phyloP scores from a whole-genome alignment of 371 early-diverging fungal genomes.

The Apophysomyces variabilis region DNA sequence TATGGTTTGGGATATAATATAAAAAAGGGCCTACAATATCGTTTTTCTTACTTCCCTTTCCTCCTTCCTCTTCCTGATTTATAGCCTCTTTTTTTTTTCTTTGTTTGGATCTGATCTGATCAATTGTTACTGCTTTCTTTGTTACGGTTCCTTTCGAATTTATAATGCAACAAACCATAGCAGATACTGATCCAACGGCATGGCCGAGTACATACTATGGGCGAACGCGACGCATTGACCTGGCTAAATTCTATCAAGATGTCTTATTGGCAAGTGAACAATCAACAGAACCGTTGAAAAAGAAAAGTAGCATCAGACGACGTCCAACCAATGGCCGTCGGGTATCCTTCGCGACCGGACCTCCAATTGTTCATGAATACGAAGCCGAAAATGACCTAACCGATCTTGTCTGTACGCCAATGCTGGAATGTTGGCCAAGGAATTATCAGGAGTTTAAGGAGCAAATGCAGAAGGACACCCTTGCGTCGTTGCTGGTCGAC shows the following conservation, averaged over 20 bases:
- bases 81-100: neutral
- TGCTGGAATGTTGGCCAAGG: constrained; percentile 6
- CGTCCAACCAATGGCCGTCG: constrained; percentile 17
- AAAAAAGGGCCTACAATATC: neutral
- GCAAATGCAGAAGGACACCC: neutral
- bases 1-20: neutral
- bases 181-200: neutral
- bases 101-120: neutral
- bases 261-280: constrained; percentile 12
- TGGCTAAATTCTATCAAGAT: constrained; percentile 18
- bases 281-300: neutral
- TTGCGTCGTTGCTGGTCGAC: neutral
- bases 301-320: constrained; percentile 7
- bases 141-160: neutral
- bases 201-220: constrained; percentile 8
- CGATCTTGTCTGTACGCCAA: constrained; percentile 1
- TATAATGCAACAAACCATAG: constrained; percentile 4
- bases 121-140: constrained; percentile 10
- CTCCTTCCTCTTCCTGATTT: neutral
- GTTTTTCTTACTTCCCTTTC: constrained; percentile 1
- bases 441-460: constrained; percentile 10
- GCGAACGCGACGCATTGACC: constrained; percentile 10
- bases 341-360: constrained; percentile 37
- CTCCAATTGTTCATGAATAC: constrained; percentile 44
- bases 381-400: constrained; percentile 31